Conservation (phyloP, 805 yeast species). For the Saccharomycopsis schoenii region DNA sequence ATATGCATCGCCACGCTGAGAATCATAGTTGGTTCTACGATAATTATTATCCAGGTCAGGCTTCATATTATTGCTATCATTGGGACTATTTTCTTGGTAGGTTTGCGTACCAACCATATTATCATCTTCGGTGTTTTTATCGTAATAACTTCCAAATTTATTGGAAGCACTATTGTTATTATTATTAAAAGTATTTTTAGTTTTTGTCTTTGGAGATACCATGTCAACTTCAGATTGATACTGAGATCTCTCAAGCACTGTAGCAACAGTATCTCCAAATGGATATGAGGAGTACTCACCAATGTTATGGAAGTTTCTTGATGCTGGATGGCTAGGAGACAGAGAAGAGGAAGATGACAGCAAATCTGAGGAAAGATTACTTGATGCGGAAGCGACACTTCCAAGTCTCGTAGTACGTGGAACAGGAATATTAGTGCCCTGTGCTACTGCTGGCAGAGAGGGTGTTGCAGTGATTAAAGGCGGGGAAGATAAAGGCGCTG, state of each 20-base stretch:
- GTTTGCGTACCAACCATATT: background rate
- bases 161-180: background rate
- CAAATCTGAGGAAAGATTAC: background rate
- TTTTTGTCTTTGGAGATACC: background rate
- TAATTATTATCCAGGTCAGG: background rate
- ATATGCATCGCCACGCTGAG: background rate
- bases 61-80: background rate
- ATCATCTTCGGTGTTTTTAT: background rate
- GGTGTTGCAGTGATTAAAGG: conserved; percentile 6
- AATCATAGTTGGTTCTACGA: background rate
- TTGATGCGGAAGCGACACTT: background rate
- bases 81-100: background rate
- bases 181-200: background rate
- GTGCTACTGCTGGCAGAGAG: background rate
- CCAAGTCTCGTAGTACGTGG: background rate
- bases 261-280: background rate
- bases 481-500: conserved; percentile 27
- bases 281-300: background rate
- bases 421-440: background rate
- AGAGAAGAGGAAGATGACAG: background rate
- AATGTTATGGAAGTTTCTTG: background rate
- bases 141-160: background rate
- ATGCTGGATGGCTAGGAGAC: background rate
- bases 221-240: background rate
- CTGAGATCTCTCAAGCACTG: background rate